Base-by-base conservation (phyloP, 176 grass and related monocot species). In the Phoenix roebelenii region DNA sequence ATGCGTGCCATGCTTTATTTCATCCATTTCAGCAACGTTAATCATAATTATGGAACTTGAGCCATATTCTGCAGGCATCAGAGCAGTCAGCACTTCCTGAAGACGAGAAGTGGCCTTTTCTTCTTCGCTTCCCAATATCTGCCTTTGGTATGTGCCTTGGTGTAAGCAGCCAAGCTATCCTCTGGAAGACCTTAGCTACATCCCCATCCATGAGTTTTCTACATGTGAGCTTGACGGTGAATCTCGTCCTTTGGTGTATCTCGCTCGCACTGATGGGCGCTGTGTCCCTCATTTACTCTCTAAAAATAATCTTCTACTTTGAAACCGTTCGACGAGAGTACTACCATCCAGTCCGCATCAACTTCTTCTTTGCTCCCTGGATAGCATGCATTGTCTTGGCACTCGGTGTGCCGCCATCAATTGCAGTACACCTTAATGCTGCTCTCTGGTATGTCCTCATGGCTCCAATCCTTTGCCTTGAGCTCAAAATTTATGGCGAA, bases 281-380 rank as follows among this genome's bases (percentile, higher is more conserved):
- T 5, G 60, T 98, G 3, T 85, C 84, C 39, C 1, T 9, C 78
- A 74, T 98, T 69, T 98, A 98, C 81, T 59, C 81, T n/a, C 51
- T 84, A 50, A 98, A 98, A 51, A 55, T 98, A 3, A 62, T 98
- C 18, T 92, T 98, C 63, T 98, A 88, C 71, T 98, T 88, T 51
- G 84, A 92, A 74, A 87, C 93, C 0, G 87, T 98, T 35, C 76
- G 77, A 24, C 76, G 87, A 51, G 93, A 98, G 62, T 98, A 88
- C 84, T 66, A 92, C 66, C 93, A 92, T 76, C 87, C 93, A 4
- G 55, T 98, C 20, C 73, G 93, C 16, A 84, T 74, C 66, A 92
- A 98, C 81, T 98, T 98, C 81, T 97, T 97, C 83, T 98, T 98
- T 59, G 84, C 93, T 17, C 93, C 93, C 0, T 91, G 87, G 87